phyloP scores from a whole-genome alignment of 768 basidiomycete species.

The Cantharellus cinnabarinus region DNA sequence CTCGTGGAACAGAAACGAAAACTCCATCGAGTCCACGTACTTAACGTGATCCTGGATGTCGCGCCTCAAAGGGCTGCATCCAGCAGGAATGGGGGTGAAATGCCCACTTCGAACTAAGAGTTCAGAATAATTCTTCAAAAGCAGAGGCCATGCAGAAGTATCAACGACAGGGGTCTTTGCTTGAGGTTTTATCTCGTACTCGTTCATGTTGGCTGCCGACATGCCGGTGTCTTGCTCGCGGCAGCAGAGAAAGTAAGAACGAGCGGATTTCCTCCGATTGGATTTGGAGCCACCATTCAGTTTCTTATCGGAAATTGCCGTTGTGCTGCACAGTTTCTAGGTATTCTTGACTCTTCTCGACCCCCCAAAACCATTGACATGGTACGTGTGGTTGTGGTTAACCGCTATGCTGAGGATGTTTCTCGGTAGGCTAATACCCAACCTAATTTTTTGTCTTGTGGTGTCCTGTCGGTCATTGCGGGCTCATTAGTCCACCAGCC shows the following conservation, averaged over 20 bases:
- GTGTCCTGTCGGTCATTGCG: background rate
- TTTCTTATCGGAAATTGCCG: too few relatives aligned
- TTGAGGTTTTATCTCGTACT: conserved; percentile 71
- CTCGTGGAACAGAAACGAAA: background rate
- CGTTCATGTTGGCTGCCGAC: conserved; percentile 28
- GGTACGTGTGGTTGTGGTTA: conserved; percentile 37
- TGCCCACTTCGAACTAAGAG: conserved; percentile 84
- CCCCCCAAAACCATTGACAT: conserved; percentile 24
- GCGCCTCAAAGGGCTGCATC: conserved; percentile 85
- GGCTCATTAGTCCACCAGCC: conserved; percentile 4
- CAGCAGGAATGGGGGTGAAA: conserved; percentile 92
- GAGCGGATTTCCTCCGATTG: too few relatives aligned
- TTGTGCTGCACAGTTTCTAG: background rate
- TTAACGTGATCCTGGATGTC: conserved; percentile 85
- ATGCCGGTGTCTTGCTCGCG: too few relatives aligned
- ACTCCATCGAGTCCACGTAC: conserved; percentile 20
- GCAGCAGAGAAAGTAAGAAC: too few relatives aligned
- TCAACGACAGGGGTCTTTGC: conserved; percentile 51
- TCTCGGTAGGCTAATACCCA: conserved; percentile 76
- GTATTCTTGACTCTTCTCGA: background rate
- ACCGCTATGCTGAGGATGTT: conserved; percentile 71
- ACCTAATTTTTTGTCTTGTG: conserved; percentile 12
- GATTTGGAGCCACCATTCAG: too few relatives aligned
- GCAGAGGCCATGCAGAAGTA: conserved; percentile 92
- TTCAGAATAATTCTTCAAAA: conserved; percentile 98